Conservation (phyloP, 2,329 filamentous ascomycete species). For the Arthrobotrys sphaeroides region DNA sequence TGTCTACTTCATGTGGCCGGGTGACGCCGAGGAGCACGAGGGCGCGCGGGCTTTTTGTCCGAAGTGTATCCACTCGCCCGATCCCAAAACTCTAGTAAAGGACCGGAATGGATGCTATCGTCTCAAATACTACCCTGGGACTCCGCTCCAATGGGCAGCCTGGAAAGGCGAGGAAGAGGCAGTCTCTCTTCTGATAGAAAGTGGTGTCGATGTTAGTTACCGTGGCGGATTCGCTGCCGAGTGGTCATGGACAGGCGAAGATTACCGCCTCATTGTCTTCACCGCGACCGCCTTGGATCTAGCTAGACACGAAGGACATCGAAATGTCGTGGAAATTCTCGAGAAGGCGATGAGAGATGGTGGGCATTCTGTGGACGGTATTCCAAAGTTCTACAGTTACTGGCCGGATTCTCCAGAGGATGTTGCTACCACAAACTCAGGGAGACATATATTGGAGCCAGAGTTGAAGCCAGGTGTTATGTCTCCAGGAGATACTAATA, state of each 20-base stretch:
- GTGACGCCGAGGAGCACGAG: not conserved
- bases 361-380: not conserved
- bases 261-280: not conserved
- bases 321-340: not conserved
- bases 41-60: not conserved
- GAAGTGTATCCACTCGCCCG: not conserved
- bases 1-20: not conserved
- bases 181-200: slow-evolving; percentile 23
- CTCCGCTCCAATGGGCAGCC: slow-evolving; percentile 17
- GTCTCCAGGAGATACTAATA: too few relatives aligned
- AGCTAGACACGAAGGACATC: not conserved
- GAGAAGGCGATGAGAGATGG: not conserved
- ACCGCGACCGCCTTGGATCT: not conserved
- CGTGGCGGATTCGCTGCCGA: not conserved
- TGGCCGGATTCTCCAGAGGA: too few relatives aligned
- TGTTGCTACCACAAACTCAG: too few relatives aligned
- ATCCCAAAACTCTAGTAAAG: not conserved
- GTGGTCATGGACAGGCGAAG: too few relatives aligned
- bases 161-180: slow-evolving; percentile 12
- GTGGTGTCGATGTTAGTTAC: slow-evolving; percentile 53
- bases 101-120: not conserved
- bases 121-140: not conserved
- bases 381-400: too few relatives aligned
- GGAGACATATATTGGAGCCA: too few relatives aligned
- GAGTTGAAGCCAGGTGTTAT: too few relatives aligned